These are phyloP conservation scores for Globisporangium spinosum DNA, from an alignment of 352 stramenopile species.

Conservation along the genomic window DNA sequence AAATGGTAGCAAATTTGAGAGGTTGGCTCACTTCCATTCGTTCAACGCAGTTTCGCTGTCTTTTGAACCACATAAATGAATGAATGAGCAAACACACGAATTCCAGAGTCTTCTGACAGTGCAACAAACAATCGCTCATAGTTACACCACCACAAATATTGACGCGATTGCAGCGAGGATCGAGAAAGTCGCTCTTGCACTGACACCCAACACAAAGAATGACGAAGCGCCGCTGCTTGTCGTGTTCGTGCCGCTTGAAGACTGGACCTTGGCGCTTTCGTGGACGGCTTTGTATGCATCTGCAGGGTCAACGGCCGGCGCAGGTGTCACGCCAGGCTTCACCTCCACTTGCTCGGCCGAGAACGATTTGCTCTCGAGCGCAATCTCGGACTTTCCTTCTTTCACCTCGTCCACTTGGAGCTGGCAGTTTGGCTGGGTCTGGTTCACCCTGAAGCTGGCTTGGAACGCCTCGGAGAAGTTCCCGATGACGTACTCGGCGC, in stretches of 20 bases:
- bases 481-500: not conserved
- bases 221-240: not conserved
- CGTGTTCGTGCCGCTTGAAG: not conserved
- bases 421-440: not conserved
- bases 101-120: too few relatives aligned
- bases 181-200: too few relatives aligned
- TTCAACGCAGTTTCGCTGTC: too few relatives aligned
- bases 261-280: not conserved
- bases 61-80: too few relatives aligned
- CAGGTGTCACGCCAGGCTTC: not conserved
- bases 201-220: too few relatives aligned
- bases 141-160: too few relatives aligned
- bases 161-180: too few relatives aligned
- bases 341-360: not conserved
- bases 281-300: not conserved
- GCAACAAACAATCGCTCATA: too few relatives aligned
- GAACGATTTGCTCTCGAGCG: not conserved
- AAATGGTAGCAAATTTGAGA: too few relatives aligned
- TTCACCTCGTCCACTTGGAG: slow-evolving; percentile 1
- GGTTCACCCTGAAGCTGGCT: not conserved
- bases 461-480: slow-evolving; percentile 1
- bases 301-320: not conserved
- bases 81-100: too few relatives aligned
- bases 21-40: too few relatives aligned
- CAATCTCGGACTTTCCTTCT: not conserved